These are phyloP conservation scores for Mariannaea sp. DNA, from an alignment of 2,329 filamentous ascomycete genomes.

Conservation along the genomic window DNA sequence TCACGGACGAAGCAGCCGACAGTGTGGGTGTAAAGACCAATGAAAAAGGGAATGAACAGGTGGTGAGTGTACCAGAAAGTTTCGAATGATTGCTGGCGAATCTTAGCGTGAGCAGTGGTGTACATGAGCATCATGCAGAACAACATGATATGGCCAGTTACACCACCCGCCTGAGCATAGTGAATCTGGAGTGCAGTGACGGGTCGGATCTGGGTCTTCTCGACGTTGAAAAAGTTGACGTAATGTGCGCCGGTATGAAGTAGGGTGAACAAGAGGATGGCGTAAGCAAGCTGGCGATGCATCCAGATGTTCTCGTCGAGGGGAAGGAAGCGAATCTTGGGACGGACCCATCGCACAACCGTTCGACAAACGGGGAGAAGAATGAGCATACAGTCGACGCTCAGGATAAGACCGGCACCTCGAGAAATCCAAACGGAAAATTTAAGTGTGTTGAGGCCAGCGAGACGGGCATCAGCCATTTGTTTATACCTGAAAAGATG, in stretches of 20 bases:
- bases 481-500: constrained; percentile 73
- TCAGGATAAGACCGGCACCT: constrained; percentile 85
- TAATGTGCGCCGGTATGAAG: constrained; percentile 84
- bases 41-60: constrained; percentile 93
- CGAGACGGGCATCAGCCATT: constrained; percentile 67
- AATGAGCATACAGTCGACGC: constrained; percentile 84
- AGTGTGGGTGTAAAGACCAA: constrained; percentile 94
- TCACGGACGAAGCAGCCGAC: constrained; percentile 96
- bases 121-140: constrained; percentile 99
- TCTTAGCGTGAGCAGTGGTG: constrained; percentile 90
- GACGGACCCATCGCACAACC: constrained; percentile 80
- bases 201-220: constrained; percentile 79
- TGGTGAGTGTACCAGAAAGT: constrained; percentile 99
- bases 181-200: constrained; percentile 87
- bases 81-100: constrained; percentile 96
- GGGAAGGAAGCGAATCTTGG: constrained; percentile 85
- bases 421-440: constrained; percentile 97
- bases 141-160: constrained; percentile 97
- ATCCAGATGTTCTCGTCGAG: constrained; percentile 98
- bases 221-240: constrained; percentile 98
- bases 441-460: constrained; percentile 76
- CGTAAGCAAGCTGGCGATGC: constrained; percentile 91
- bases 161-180: constrained; percentile 84
- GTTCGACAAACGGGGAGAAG: constrained; percentile 94
- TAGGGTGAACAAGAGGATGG: constrained; percentile 80